These are phyloP conservation scores for Globisporangium spiculum DNA, from an alignment of 352 stramenopile genomes.

Conservation along the genomic window DNA sequence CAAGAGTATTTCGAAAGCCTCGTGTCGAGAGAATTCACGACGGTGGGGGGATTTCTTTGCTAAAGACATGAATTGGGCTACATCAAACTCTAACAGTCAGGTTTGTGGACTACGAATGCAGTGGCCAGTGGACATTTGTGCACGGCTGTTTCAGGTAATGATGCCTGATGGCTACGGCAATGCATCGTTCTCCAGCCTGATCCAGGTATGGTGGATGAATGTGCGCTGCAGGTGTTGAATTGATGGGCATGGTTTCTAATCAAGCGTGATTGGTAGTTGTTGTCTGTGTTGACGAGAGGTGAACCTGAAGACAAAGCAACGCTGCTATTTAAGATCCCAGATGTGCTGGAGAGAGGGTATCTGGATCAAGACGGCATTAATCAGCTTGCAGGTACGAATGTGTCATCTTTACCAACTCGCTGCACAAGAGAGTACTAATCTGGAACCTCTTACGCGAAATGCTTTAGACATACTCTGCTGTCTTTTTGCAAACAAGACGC, in stretches of 20 bases:
- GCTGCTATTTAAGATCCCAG: conserved; percentile 48
- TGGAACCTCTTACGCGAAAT: neutral
- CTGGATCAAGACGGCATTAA: conserved; percentile 37
- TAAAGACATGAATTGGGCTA: conserved; percentile 3
- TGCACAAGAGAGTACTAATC: neutral
- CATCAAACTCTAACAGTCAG: neutral
- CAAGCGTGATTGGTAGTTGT: conserved; percentile 22
- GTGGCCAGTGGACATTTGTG: conserved; percentile 44
- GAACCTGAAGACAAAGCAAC: conserved; percentile 44
- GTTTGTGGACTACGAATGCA: conserved; percentile 11
- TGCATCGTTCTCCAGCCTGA: conserved; percentile 55
- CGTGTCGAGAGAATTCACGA: conserved; percentile 42
- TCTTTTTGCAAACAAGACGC: conserved; percentile 42
- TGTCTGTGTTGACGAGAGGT: conserved; percentile 45
- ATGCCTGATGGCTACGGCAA: conserved; percentile 60
- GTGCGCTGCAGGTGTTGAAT: neutral
- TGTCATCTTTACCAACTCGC: neutral
- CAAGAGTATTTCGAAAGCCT: conserved; percentile 57
- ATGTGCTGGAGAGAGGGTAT: conserved; percentile 25
- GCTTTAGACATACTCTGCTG: conserved; percentile 44
- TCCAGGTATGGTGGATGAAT: conserved; percentile 35
- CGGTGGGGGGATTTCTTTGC: conserved; percentile 22
- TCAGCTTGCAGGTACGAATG: conserved; percentile 41
- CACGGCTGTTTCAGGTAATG: conserved; percentile 42
- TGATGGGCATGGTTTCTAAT: neutral